Conservation (phyloP, 306 rosid genomes). For the Cotoneaster glaucophyllus region DNA sequence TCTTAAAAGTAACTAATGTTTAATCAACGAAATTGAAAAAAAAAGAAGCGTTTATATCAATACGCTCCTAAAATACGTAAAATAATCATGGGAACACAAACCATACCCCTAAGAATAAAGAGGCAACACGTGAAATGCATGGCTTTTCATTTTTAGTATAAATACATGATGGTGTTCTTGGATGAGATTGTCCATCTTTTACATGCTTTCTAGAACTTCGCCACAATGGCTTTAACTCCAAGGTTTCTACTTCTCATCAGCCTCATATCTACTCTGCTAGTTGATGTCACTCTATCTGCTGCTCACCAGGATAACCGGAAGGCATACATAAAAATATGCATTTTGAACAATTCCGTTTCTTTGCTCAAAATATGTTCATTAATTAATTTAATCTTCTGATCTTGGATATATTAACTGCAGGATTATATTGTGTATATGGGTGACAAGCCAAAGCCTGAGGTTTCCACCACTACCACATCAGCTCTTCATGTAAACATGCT, state of each 20-base stretch:
- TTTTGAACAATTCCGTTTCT: not conserved
- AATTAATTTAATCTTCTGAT: too few relatives aligned
- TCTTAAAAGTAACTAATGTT: too few relatives aligned
- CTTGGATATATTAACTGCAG: not conserved
- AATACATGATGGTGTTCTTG: not conserved
- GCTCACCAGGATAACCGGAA: not conserved
- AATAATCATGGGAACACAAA: too few relatives aligned
- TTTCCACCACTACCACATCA: not conserved
- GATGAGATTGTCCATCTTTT: not conserved
- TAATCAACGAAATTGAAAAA: too few relatives aligned
- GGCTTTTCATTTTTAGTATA: not conserved
- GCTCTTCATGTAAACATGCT: slow-evolving; percentile 5
- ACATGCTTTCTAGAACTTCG: not conserved
- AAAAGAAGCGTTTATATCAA: too few relatives aligned
- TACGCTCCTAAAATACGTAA: too few relatives aligned
- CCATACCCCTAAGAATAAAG: too few relatives aligned
- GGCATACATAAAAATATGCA: not conserved
- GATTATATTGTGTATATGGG: slow-evolving; percentile 23
- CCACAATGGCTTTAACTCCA: not conserved
- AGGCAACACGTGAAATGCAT: too few relatives aligned
- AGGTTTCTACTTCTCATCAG: not conserved
- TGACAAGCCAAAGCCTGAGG: not conserved
- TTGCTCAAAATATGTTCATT: not conserved
- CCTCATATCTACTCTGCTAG: not conserved
- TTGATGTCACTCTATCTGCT: not conserved